phyloP scores from a whole-genome alignment of 768 basidiomycete species.

The Lactarius sanguifluus region DNA sequence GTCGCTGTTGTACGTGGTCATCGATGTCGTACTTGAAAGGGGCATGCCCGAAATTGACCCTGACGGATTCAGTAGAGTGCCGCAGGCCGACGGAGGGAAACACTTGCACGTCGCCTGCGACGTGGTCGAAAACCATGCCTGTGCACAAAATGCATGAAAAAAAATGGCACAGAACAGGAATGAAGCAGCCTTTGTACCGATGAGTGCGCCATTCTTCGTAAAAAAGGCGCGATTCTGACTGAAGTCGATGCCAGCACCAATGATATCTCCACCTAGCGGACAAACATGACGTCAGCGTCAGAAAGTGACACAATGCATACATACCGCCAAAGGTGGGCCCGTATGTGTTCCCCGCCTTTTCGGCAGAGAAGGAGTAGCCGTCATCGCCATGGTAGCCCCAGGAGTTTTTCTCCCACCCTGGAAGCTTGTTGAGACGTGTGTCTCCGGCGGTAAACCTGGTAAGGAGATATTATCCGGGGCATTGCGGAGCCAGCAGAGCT shows the following conservation, averaged over 20 bases:
- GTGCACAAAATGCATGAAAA: constrained; percentile 21
- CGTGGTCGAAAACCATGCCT: constrained; percentile 72
- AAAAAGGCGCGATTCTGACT: constrained; percentile 78
- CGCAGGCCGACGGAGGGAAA: constrained; percentile 91
- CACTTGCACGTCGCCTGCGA: constrained; percentile 63
- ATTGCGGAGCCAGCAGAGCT: background rate
- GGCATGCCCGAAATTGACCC: constrained; percentile 85
- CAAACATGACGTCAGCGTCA: constrained; percentile 16
- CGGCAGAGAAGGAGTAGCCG: constrained; percentile 72
- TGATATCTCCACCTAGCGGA: constrained; percentile 70
- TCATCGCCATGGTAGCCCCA: constrained; percentile 96
- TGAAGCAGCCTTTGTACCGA: constrained; percentile 46
- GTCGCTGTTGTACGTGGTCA: constrained; percentile 71
- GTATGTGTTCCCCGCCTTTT: constrained; percentile 69
- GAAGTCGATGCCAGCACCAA: constrained; percentile 95
- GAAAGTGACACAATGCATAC: constrained; percentile 32
- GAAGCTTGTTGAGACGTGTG: constrained; percentile 70
- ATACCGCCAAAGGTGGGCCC: constrained; percentile 80
- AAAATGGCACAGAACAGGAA: constrained; percentile 13
- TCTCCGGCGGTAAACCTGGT: constrained; percentile 64
- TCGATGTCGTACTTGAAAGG: constrained; percentile 92
- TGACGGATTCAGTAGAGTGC: constrained; percentile 71
- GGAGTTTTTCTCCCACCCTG: constrained; percentile 82
- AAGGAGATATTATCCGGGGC: constrained; percentile 12
- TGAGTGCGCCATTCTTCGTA: constrained; percentile 79